Evolutionary conservation across 495 filamentous ascomycete genomes (phyloP).

Genomic region (Trichodelitschia bisporula): DNA sequence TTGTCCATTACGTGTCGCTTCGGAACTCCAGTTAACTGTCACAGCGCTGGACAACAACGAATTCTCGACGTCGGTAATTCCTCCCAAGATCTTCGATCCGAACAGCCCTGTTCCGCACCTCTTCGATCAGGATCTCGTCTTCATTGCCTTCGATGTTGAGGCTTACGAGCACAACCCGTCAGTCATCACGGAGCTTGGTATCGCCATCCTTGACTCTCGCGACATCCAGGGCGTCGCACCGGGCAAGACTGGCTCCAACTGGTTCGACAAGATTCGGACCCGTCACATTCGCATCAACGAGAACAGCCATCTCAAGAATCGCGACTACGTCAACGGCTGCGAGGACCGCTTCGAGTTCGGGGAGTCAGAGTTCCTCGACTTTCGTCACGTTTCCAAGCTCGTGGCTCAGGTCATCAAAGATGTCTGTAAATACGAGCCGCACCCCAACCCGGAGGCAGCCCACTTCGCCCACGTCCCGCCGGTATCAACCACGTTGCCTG

Average conservation of each 20-base stretch:
- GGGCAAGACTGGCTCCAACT: conserved; percentile 30
- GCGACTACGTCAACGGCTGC: conserved; percentile 38
- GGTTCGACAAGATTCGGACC: conserved; percentile 37
- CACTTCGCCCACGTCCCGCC: conserved; percentile 2
- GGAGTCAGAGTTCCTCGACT: conserved; percentile 17
- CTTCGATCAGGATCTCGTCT: conserved; percentile 29
- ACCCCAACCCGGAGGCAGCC: conserved; percentile 10
- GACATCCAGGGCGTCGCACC: conserved; percentile 28
- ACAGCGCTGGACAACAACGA: neutral
- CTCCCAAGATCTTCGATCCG: conserved; percentile 18
- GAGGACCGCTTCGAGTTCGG: conserved; percentile 56
- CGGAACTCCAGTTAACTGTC: neutral
- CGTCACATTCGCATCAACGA: conserved; percentile 61
- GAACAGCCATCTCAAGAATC: conserved; percentile 35
- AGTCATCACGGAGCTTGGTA: conserved; percentile 60
- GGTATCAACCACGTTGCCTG: neutral
- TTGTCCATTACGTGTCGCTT: too few species aligned
- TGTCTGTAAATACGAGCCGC: conserved; percentile 25
- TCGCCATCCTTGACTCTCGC: conserved; percentile 55
- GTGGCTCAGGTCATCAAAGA: conserved; percentile 20
- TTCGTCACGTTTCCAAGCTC: conserved; percentile 9
- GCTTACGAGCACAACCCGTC: conserved; percentile 39
- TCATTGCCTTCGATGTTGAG: conserved; percentile 65
- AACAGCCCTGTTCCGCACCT: conserved; percentile 18
- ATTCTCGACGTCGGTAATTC: conserved; percentile 6